Evolutionary conservation across 768 basidiomycete species (phyloP), one percentile per base, ranked within the genome.

Genomic region (Amanita inopinata): DNA sequence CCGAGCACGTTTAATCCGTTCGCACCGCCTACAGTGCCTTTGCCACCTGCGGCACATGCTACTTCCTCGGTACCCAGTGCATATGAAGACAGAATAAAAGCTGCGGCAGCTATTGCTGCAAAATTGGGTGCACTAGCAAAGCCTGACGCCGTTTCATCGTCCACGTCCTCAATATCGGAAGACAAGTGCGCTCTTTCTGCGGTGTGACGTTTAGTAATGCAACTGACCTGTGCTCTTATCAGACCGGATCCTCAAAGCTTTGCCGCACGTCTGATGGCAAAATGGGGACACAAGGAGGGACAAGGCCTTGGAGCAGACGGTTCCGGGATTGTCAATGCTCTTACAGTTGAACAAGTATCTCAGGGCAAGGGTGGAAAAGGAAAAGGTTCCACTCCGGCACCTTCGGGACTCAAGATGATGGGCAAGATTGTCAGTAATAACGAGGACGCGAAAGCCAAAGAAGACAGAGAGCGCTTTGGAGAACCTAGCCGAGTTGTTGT

Each of bases 251-350:
- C 79, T 0, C 80, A 78, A 43, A 74, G 73, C 9, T 90, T 93
- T 52, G 89, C 89, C 23, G 80, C 81, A 9, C 80, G 86, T 24
- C 57, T 94, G 51, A 94, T 96, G 91, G 87, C 86, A 2, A 96
- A 92, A 64, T 93, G 86, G 87, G 93, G 93, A 0, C 90, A 96
- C 57, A 85, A 87, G 57, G 88, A 89, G 57, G 94, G 94, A 1
- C 82, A 91, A 61, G 93, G 93, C 7, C 71, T 97, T 1, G 94
- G 94, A 24, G 81, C 74, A 0, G 78, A 86, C 46, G 86, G 80
- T 5, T 71, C 73, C 2, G 92, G 92, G 1, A 93, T 98, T 33
- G 78, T 93, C 33, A 85, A 93, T 45, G 90, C 93, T 4, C 72
- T 97, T 3, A 73, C 80, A 0, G 84, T 94, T 15, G 86, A 93